Evolutionary conservation across 306 rosid species (phyloP).

Genomic region (Glycine tomentella): DNA sequence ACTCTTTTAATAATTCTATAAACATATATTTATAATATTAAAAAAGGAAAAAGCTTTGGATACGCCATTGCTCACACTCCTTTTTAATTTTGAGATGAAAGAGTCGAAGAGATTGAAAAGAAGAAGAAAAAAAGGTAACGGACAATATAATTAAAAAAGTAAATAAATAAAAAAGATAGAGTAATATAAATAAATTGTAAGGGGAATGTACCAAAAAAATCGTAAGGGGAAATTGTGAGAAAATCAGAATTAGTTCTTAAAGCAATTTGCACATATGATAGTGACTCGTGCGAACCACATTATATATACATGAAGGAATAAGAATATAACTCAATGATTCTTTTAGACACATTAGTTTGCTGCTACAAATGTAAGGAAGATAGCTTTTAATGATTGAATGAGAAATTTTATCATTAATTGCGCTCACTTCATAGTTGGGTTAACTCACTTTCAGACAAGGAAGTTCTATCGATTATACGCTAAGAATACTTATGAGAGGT

Average conservation of each 20-base stretch:
- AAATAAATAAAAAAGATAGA: too few species aligned
- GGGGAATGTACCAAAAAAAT: too few species aligned
- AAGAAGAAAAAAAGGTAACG: not conserved
- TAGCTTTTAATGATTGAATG: too few species aligned
- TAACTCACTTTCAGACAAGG: constrained; percentile 53
- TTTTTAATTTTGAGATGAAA: not conserved
- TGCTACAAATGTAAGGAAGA: too few species aligned
- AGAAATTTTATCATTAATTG: too few species aligned
- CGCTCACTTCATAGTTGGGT: too few species aligned
- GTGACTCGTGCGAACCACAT: not conserved
- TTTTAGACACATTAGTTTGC: not conserved
- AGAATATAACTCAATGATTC: not conserved
- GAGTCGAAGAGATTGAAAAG: not conserved
- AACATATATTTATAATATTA: not conserved
- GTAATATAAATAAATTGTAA: too few species aligned
- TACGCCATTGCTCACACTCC: not conserved
- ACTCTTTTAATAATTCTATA: not conserved
- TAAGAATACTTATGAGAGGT: constrained; percentile 63
- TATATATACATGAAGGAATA: not conserved
- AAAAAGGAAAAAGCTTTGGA: not conserved
- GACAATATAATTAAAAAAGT: too few species aligned
- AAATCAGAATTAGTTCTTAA: not conserved
- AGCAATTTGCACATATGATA: not conserved
- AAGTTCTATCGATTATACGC: constrained; percentile 54
- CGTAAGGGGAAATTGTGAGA: too few species aligned